Percentiles rank a stretch among this genome's conserved stretches.
phyloP scores from a whole-genome alignment of 768 basidiomycete genomes.

The Suillus placidus region DNA sequence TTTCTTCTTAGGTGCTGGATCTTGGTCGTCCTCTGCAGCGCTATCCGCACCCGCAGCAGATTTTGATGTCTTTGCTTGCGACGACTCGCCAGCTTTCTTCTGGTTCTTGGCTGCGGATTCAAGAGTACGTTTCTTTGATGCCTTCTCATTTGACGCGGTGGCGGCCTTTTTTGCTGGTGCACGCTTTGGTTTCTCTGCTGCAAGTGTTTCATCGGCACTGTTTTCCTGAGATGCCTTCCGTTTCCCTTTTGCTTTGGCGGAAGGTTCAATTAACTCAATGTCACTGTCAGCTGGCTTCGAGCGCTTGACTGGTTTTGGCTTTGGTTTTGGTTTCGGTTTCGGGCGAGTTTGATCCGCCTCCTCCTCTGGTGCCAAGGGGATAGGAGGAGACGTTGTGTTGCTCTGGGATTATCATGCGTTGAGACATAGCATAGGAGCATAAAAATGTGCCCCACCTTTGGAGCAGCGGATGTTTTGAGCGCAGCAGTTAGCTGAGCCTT shows the following conservation, averaged over 20 bases:
- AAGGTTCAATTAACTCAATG: conserved; percentile 31
- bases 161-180: conserved; percentile 27
- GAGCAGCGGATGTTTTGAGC: conserved; percentile 23
- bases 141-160: conserved; percentile 17
- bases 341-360: conserved; percentile 22
- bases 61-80: conserved; percentile 20
- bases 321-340: conserved; percentile 18
- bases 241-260: conserved; percentile 41
- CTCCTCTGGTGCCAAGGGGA: not conserved
- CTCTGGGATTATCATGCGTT: conserved; percentile 5
- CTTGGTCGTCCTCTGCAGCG: conserved; percentile 21
- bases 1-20: conserved; percentile 57
- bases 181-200: conserved; percentile 30
- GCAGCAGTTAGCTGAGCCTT: conserved; percentile 45
- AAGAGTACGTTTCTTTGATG: conserved; percentile 20
- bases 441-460: conserved; percentile 3
- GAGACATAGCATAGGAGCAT: not conserved
- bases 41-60: conserved; percentile 22
- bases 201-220: conserved; percentile 17
- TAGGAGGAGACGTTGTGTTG: conserved; percentile 5
- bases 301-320: conserved; percentile 19
- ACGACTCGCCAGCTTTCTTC: conserved; percentile 19
- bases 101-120: conserved; percentile 23
- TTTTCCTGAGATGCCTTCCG: conserved; percentile 36
- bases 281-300: conserved; percentile 32